Evolutionary conservation across 2,329 filamentous ascomycete genomes (phyloP).

Genomic region (Colletotrichum somersetense): DNA sequence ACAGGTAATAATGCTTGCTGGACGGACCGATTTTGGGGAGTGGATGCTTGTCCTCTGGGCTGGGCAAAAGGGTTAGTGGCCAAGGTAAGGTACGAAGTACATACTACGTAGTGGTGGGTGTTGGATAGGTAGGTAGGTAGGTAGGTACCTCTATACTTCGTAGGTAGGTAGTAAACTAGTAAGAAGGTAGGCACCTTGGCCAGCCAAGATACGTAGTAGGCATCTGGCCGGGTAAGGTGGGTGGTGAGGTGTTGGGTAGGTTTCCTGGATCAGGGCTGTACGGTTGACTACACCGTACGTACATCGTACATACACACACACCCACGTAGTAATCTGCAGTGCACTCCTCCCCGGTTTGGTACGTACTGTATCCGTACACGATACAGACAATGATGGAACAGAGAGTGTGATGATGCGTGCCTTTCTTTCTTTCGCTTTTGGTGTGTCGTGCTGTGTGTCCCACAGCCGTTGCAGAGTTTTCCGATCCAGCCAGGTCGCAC

Average conservation of each 20-base stretch:
- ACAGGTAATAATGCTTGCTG: slow-evolving; percentile 25
- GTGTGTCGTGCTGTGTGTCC: background rate
- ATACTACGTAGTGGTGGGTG: too few species aligned
- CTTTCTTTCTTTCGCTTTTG: background rate
- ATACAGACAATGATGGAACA: background rate
- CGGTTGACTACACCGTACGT: too few species aligned
- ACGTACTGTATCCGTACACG: background rate
- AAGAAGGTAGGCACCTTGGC: background rate
- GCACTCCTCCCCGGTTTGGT: background rate
- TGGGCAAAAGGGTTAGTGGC: background rate
- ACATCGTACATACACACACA: too few species aligned
- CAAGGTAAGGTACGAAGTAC: background rate
- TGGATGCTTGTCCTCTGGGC: slow-evolving; percentile 17
- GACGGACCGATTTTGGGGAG: slow-evolving; percentile 16
- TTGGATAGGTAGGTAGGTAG: too few species aligned
- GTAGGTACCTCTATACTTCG: too few species aligned
- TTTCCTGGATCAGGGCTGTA: background rate
- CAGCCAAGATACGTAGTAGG: background rate
- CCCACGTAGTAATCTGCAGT: too few species aligned
- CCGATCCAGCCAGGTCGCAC: slow-evolving; percentile 27
- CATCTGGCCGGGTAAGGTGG: too few species aligned
- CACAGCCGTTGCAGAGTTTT: slow-evolving; percentile 40
- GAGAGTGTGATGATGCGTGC: too few species aligned
- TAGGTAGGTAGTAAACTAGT: too few species aligned
- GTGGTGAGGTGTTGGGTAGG: background rate